Evolutionary conservation across 1,284 basidiomycete genomes (phyloP), one percentile per base, ranked within the genome.

Genomic region (Spongiforma sp.): DNA sequence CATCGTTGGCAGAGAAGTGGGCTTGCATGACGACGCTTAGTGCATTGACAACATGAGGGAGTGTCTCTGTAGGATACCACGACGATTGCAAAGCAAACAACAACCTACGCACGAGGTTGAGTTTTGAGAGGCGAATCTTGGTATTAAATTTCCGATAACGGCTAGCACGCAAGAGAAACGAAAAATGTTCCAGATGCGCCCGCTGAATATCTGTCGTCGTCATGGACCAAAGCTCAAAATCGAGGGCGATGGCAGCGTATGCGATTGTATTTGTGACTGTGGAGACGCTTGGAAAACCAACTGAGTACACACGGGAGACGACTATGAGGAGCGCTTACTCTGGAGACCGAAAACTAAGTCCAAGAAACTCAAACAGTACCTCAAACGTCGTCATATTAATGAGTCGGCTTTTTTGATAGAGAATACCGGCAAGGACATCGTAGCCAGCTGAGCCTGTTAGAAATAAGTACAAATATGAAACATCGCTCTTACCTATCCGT

Each of bases 171-270:
- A 97, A 78, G 10, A 98, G 85, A 15, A 86, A 89, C 2, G 83
- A 77, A 72, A 98, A 95, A 74, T 98, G 93, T 56, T 91, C 88
- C 0, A 96, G 82, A 72, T 96, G 91, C 21, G 89, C 84, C 5
- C 81, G 82, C 72, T 95, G 93, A 32, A 98, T 89, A 46, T 90
- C 89, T 6, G 79, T 72, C 2, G 82, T 80, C 0, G 93, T 89
- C 32, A 80, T 84, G 0, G 93, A 86, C 96, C 96, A 99, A 9
- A 98, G 86, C 64, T 95, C 90, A 69, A 98, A 94, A 73, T 98
- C 94, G 4, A 98, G 86, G 0, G 94, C 92, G 52, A 98, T 84
- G 2, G 91, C 85, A 54, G 88, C 86, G 73, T 97, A 98, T 4
- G 94, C 94, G 2, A 92, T 83, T 3, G 89, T 83, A 69, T 98